A percentile compares a stretch with the other conserved stretches of the same genome.
Conservation (phyloP, 441 rosid species). For the Euphorbia schlechtendalii region DNA sequence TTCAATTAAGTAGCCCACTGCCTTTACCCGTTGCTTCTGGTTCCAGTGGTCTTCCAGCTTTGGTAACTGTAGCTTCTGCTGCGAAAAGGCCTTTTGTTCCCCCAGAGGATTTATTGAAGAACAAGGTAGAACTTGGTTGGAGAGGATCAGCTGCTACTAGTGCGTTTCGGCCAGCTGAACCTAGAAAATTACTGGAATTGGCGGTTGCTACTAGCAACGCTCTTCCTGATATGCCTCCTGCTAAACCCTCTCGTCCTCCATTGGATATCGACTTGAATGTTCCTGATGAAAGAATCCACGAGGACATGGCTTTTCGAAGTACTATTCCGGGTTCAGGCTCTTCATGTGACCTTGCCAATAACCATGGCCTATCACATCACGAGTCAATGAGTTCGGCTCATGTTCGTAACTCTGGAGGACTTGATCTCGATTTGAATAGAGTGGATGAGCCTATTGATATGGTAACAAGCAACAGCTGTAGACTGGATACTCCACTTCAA, state of each 20-base stretch:
- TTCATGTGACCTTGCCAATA: slow-evolving; percentile 22
- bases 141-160: slow-evolving; percentile 99
- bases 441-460: slow-evolving; percentile 48
- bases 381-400: slow-evolving; percentile 29
- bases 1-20: slow-evolving; percentile 37
- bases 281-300: slow-evolving; percentile 67
- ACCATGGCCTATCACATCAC: slow-evolving; percentile 22
- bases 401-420: slow-evolving; percentile 44
- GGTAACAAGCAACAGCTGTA: slow-evolving; percentile 32
- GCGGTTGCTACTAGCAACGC: slow-evolving; percentile 22
- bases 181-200: slow-evolving; percentile 56
- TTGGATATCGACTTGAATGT: slow-evolving; percentile 83
- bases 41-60: slow-evolving; percentile 48
- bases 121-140: slow-evolving; percentile 77
- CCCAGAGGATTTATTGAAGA: slow-evolving; percentile 60
- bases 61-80: slow-evolving; percentile 83
- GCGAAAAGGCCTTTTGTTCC: slow-evolving; percentile 88
- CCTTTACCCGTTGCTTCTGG: slow-evolving; percentile 39
- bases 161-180: slow-evolving; percentile 95
- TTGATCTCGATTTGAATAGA: slow-evolving; percentile 83
- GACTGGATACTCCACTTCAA: slow-evolving; percentile 32
- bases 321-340: slow-evolving; percentile 30
- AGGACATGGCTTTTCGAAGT: slow-evolving; percentile 52
- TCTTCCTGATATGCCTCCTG: slow-evolving; percentile 35
- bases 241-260: slow-evolving; percentile 45